A percentile compares a stretch with the other conserved stretches of the same genome.
These are phyloP conservation scores for Rasamsonia emersonii DNA, from an alignment of 2,329 filamentous ascomycete species.

Conservation along the genomic window DNA sequence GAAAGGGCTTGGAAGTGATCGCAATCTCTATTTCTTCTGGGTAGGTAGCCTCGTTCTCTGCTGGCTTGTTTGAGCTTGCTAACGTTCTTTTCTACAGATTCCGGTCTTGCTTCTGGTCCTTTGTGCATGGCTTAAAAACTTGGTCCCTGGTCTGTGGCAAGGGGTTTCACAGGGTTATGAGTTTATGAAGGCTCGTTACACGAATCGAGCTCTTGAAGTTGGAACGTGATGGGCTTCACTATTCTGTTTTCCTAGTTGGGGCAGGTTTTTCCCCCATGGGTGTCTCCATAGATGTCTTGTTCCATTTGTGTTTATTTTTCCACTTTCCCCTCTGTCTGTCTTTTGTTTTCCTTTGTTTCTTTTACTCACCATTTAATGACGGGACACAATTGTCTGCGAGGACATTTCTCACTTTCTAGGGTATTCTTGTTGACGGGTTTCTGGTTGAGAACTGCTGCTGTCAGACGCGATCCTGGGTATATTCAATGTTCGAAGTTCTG, in stretches of 20 bases:
- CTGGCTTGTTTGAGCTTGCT: constrained; percentile 9
- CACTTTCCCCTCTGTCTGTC: no score
- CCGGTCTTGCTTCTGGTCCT: constrained; percentile 39
- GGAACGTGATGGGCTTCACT: constrained; percentile 16
- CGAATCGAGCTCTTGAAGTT: constrained; percentile 25
- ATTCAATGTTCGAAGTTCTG: no score
- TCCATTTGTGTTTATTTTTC: constrained; percentile 12
- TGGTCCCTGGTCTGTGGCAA: constrained; percentile 34
- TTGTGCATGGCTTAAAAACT: constrained; percentile 37
- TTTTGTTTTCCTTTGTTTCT: no score
- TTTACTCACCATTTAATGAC: no score
- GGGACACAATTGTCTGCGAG: no score
- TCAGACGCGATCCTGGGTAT: no score
- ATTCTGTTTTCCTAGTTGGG: constrained; percentile 7
- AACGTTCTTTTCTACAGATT: constrained; percentile 29
- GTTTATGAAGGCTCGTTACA: constrained; percentile 28
- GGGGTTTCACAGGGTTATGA: constrained; percentile 29
- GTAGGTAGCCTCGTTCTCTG: constrained; percentile 25
- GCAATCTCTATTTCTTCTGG: constrained; percentile 48
- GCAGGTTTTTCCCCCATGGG: constrained; percentile 8
- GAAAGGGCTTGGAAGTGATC: constrained; percentile 41
- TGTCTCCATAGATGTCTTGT: constrained; percentile 12
- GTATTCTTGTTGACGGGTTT: no score
- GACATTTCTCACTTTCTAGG: no score
- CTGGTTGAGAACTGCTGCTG: no score